Base-by-base conservation (phyloP, 495 filamentous ascomycete genomes). In the Aspergillus steynii region DNA sequence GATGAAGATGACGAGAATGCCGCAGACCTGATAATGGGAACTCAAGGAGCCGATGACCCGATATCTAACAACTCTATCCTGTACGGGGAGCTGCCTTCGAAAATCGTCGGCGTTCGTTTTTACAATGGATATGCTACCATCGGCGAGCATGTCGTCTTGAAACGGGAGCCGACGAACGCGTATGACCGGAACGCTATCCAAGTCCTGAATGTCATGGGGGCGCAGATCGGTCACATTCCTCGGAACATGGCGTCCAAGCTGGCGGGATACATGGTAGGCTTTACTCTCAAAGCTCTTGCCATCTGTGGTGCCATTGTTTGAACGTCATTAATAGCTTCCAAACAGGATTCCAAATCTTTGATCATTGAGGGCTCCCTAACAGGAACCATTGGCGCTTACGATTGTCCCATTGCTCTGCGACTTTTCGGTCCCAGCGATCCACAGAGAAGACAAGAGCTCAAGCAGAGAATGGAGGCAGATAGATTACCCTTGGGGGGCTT, bases 161-260 rank as follows among this genome's bases (percentile, higher is more conserved):
- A 71, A 32, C 78, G 93, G 62, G 89, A 96, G 59, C 88, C 90
- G 2, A 58, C 66, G 12, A 97, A 97, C 62, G 64, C 76, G 56
- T 93, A 90, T 65, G 91, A 95, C 65, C 60, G 68, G 3, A 96
- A 96, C 77, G 92, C 92, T 2, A 90, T 97, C 53, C 85, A 85
- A 5, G 83, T 95, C 2, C 79, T 88, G 61, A 96, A 96, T 73
- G 90, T 92, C n/a, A 83, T 89, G 72, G 82, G 87, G 26, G 70
- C 60, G 3, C 92, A 96, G 65, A 89, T 96, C 60, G 93, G 93
- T 3, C 91, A 96, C 71, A 82, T 97, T 47, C 88, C 90, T 2
- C 75, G 84, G 14, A 69, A 57, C 0, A 68, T 91, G 29, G 91
- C 88, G 2, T 73, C 77, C 12, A 93, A 90, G 69, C 77, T 97